A percentile compares a stretch with the other conserved stretches of the same genome.
Evolutionary conservation across 2,329 filamentous ascomycete species (phyloP).

Genomic region (Thermoascus crustaceus): DNA sequence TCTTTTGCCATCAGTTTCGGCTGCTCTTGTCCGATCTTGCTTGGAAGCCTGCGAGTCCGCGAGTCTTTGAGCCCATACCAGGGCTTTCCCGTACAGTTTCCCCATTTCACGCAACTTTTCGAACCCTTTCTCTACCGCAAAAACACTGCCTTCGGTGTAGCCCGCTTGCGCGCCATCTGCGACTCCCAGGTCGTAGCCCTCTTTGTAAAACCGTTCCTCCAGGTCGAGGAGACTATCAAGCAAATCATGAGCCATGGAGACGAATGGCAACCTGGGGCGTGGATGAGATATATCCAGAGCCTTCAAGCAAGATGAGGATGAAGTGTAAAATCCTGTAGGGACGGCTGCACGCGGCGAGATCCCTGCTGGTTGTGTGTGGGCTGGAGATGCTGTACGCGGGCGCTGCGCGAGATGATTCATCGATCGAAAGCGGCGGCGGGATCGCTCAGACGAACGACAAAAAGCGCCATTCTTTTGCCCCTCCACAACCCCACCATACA

Average conservation of each 20-base stretch:
- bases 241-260: conserved; percentile 42
- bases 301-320: background rate
- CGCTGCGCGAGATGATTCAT: too few relatives aligned
- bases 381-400: too few relatives aligned
- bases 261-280: too few relatives aligned
- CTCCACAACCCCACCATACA: conserved; percentile 5
- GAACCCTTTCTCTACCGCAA: conserved; percentile 87
- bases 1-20: background rate
- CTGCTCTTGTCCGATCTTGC: background rate
- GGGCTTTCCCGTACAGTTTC: conserved; percentile 64
- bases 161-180: conserved; percentile 70
- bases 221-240: conserved; percentile 52
- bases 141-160: conserved; percentile 76
- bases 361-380: too few relatives aligned
- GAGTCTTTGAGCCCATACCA: conserved; percentile 75
- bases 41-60: conserved; percentile 22
- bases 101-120: conserved; percentile 84
- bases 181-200: conserved; percentile 69
- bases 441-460: conserved; percentile 1
- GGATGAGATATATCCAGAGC: too few relatives aligned
- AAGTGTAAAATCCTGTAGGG: too few relatives aligned
- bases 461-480: conserved; percentile 2
- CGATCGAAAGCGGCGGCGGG: background rate
- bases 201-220: conserved; percentile 66
- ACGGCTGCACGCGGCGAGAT: too few relatives aligned